Conservation (phyloP, 73 alveolate species). For the Symbiodinium pilosum region DNA sequence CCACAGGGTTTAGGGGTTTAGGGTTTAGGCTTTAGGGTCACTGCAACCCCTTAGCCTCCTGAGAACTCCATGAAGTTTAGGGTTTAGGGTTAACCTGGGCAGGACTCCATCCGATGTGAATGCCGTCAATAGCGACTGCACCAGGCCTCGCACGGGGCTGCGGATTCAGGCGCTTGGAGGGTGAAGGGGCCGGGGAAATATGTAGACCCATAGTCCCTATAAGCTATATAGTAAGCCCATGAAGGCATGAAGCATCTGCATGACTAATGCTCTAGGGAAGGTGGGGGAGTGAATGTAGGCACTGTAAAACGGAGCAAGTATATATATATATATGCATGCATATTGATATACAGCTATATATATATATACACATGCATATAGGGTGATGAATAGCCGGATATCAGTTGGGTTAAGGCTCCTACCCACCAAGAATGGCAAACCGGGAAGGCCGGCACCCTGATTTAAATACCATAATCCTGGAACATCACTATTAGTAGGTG, state of each 20-base stretch:
- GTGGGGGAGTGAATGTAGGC: too few relatives aligned
- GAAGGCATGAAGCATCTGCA: neutral
- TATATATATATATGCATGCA: too few relatives aligned
- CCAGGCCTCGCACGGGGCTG: neutral
- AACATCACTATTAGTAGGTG: too few relatives aligned
- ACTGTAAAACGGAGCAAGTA: neutral
- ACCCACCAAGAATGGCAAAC: neutral
- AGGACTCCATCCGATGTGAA: constrained; percentile 38
- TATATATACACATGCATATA: neutral
- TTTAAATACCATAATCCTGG: neutral
- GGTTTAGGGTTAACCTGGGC: neutral
- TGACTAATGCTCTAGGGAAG: neutral
- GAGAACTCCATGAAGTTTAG: too few relatives aligned
- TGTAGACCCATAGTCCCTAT: neutral
- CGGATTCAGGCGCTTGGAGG: neutral
- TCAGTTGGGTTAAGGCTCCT: neutral
- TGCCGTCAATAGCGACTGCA: constrained; percentile 23
- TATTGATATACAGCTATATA: neutral
- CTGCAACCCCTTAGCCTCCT: too few relatives aligned
- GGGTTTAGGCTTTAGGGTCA: too few relatives aligned
- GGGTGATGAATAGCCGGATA: neutral
- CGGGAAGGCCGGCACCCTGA: neutral
- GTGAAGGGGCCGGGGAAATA: neutral
- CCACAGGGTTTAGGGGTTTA: too few relatives aligned
- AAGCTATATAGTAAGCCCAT: neutral